Conservation (phyloP, 139 green algal species). For the Dunaliella primolecta region DNA sequence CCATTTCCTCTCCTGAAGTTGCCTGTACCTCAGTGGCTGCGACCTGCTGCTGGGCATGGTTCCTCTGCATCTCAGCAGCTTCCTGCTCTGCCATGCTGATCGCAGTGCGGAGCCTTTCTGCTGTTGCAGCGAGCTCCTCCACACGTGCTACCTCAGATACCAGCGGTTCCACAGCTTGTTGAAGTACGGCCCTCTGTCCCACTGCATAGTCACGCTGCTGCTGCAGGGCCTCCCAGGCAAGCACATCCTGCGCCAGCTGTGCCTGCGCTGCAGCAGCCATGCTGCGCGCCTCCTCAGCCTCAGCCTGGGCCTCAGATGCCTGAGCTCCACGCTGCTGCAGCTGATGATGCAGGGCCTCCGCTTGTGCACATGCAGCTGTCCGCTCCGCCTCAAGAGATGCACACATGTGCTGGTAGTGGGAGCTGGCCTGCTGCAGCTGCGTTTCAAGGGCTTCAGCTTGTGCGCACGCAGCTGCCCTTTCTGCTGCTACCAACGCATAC, state of each 20-base stretch:
- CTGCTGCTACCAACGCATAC: not conserved
- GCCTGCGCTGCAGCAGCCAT: not conserved
- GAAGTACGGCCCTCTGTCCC: not conserved
- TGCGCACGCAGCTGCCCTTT: not conserved
- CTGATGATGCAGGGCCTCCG: no score
- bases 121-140: no score
- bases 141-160: not conserved
- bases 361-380: not conserved
- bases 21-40: no score
- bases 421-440: no score
- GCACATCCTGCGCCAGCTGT: not conserved
- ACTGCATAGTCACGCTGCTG: no score
- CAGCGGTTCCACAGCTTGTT: not conserved
- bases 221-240: not conserved
- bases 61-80: no score
- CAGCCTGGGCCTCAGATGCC: not conserved
- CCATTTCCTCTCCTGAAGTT: no score
- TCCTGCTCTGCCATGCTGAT: no score
- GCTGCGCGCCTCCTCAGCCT: not conserved
- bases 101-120: no score
- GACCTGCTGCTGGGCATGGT: no score
- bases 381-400: no score
- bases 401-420: no score
- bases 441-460: not conserved
- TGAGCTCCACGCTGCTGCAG: not conserved